Base-by-base conservation (phyloP, 495 filamentous ascomycete genomes). In the Neurospora africana region DNA sequence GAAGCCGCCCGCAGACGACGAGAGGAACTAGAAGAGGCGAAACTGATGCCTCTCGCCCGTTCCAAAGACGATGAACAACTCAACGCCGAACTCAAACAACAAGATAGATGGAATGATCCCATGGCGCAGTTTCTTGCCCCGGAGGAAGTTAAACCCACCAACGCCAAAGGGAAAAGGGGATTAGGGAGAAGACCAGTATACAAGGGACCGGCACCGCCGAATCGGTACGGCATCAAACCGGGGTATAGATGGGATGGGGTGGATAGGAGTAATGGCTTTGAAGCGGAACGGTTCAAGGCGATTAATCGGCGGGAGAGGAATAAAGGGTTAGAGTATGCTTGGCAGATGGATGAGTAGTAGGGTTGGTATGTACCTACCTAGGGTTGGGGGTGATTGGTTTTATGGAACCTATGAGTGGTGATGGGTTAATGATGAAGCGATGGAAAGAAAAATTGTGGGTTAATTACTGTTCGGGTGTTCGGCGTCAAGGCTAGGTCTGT, bases 221-320 rank as follows among this genome's bases (percentile, higher is more conserved):
- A 99, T 88, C 86, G 95, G 71, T 98, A 97, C 86, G 92, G 93
- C 21, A 98, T 98, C 74, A 83, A 90, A 74, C 95, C 95, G 3
- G 96, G 95, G 9, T 91, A 97, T 84, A 82, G 91, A 76, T 99
- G 95, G 95, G 95, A 99, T 88, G 96, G 96, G 17, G 96, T 99
- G 47, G 96, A 99, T 87, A 85, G 95, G 75, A 86, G 91, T 27
- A 99, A 92, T 85, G 94, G 95, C 53, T 98, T 97, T 78, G 95
- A 99, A 84, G 92, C 88, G 81, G 93, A 98, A 81, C 91, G 93
- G 86, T 98, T 98, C 83, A 90, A 91, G 78, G 92, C 93, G 36
- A 83, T 92, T 79, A 97, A 97, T 82, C 82, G 87, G 78, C 88
- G 86, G 81, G 87, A 87, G 78, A 89, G 91, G 79, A 84, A 89